These are phyloP conservation scores for Juglanconis oblonga DNA, from an alignment of 2,329 filamentous ascomycete species.

Conservation along the genomic window DNA sequence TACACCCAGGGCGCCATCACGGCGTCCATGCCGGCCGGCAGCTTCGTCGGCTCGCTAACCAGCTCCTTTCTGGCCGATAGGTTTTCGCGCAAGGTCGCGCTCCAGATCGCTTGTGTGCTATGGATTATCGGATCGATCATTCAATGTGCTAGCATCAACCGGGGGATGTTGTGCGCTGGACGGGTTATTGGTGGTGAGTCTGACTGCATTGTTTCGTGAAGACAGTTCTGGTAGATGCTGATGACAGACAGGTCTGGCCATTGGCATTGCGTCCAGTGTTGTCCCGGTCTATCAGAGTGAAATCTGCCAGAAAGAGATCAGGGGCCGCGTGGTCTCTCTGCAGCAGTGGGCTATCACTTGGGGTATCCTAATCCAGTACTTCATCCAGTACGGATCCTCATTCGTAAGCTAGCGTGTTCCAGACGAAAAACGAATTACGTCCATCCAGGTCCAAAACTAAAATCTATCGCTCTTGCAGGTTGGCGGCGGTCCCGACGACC, in stretches of 20 bases:
- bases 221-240: no score
- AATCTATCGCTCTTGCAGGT: slow-evolving; percentile 24
- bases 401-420: slow-evolving; percentile 24
- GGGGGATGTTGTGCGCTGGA: slow-evolving; percentile 70
- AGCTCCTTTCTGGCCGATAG: slow-evolving; percentile 50
- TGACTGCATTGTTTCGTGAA: neutral
- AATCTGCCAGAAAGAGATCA: slow-evolving; percentile 54
- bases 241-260: slow-evolving; percentile 61
- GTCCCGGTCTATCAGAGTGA: slow-evolving; percentile 71
- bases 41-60: slow-evolving; percentile 55
- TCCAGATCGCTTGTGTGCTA: slow-evolving; percentile 47
- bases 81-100: slow-evolving; percentile 46
- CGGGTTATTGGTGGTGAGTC: slow-evolving; percentile 49
- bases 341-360: slow-evolving; percentile 72
- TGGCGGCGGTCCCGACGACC: slow-evolving; percentile 48
- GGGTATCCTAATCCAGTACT: slow-evolving; percentile 66
- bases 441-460: no score
- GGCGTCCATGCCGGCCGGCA: slow-evolving; percentile 71
- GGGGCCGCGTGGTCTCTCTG: slow-evolving; percentile 59
- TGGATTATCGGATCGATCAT: slow-evolving; percentile 53
- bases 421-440: no score
- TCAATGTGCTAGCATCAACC: slow-evolving; percentile 60
- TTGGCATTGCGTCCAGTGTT: slow-evolving; percentile 70
- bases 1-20: slow-evolving; percentile 68
- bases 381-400: slow-evolving; percentile 63